These are phyloP conservation scores for Podospora bellae-mahoneyi DNA, from an alignment of 495 filamentous ascomycete species.

Conservation along the genomic window DNA sequence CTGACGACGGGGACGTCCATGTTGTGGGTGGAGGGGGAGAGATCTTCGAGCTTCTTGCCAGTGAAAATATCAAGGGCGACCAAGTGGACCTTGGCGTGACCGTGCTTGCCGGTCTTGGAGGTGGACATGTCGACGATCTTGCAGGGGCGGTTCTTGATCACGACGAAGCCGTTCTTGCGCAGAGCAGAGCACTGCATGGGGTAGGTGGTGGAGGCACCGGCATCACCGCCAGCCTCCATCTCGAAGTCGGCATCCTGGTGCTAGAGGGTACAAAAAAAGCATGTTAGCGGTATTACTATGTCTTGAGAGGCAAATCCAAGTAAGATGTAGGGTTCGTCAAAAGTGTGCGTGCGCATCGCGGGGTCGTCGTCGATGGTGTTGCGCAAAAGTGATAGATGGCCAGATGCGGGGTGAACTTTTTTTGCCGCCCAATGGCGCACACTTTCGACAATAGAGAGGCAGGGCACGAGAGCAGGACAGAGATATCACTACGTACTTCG, in stretches of 20 bases:
- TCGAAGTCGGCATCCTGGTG: conserved; percentile 85
- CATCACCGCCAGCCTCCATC: conserved; percentile 60
- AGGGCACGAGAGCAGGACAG: conserved; percentile 14
- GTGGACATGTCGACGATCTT: conserved; percentile 99
- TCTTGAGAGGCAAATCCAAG: too few species aligned
- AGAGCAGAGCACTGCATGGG: conserved; percentile 99
- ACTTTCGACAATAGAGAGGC: background rate
- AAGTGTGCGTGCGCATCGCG: conserved; percentile 16
- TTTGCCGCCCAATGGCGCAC: conserved; percentile 24
- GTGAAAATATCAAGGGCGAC: conserved; percentile 99
- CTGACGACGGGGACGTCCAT: conserved; percentile 96
- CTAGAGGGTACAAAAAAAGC: conserved; percentile 39
- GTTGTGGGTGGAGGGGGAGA: conserved; percentile 99
- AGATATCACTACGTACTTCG: conserved; percentile 35
- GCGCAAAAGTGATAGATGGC: conserved; percentile 10
- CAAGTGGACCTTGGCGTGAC: conserved; percentile 99
- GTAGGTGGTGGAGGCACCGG: conserved; percentile 88
- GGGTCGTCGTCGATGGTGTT: conserved; percentile 13
- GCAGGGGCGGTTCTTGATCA: conserved; percentile 97
- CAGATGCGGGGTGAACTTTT: conserved; percentile 33
- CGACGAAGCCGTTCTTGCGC: conserved; percentile 96
- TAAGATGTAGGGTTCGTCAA: background rate
- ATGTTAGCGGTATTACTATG: conserved; percentile 5
- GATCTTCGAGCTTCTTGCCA: conserved; percentile 98
- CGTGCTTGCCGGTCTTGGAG: conserved; percentile 99